Base-by-base conservation (phyloP, 1,284 basidiomycete genomes). In the Tilletia caries region DNA sequence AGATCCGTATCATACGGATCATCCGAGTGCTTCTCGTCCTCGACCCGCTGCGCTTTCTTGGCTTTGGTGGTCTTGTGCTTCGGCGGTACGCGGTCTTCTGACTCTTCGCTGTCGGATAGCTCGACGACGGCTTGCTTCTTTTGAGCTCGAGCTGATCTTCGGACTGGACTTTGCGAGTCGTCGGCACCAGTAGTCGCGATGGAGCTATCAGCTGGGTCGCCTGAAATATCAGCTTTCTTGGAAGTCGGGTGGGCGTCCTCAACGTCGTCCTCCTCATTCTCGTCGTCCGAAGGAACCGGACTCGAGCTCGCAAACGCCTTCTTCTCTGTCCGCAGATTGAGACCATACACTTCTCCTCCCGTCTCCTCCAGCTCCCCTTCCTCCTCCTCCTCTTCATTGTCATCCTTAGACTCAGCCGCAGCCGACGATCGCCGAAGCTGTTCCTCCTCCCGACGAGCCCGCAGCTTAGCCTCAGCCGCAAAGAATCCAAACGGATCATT, bases 391-490 rank as follows among this genome's bases (percentile, higher is more conserved):
- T 33, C 32, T 27, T 3, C 58, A 12, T 12, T 29, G 20, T 29
- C 58, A 20, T 34, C 58, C 1, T 37, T 37, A 15, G 58, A 13
- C 29, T 12, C 3, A 29, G n/a, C 52, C 15, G 13, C 52, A 5
- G n/a, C 52, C 18, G 29, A 27, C n/a, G 52, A 23, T 54, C 25
- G 25, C 15, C 52, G 52, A 54, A 29, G 3, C 25, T 29, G 52
- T 54, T 33, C 29, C 32, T 62, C 13, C 15, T 62, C 15, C 13
- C 58, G 58, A 12, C 8, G 58, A 29, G 32, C 58, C 3, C 58
- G 58, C 29, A 62, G 18, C 32, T 62, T 62, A 18, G 58, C 58
- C 32, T 62, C 58, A 34, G 58, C 58, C 6, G 58, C 58, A 37
- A 62, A 62, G 29, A 62, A 62, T 25, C 58, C 58, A 15, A 32